These are phyloP conservation scores for Rhodotorula diobovata DNA, from an alignment of 768 basidiomycete genomes.

Conservation along the genomic window DNA sequence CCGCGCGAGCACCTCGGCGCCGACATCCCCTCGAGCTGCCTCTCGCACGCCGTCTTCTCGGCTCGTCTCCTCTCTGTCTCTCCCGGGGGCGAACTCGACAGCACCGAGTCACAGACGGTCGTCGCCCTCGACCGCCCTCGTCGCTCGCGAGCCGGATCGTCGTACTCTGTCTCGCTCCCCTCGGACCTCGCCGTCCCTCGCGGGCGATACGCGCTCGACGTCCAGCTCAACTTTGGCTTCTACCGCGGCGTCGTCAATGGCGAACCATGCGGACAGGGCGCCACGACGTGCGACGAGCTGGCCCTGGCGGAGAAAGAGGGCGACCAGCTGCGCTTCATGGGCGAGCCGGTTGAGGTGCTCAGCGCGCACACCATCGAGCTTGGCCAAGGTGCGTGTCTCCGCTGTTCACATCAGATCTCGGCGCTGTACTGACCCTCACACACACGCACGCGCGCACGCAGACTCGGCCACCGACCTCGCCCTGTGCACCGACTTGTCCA, in stretches of 20 bases:
- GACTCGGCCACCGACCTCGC: not conserved
- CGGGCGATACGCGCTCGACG: conserved; percentile 18
- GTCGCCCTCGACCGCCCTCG: not conserved
- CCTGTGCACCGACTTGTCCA: conserved; percentile 17
- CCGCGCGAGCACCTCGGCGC: not conserved
- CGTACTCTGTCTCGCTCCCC: conserved; percentile 8
- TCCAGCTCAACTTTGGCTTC: conserved; percentile 29
- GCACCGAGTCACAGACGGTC: not conserved
- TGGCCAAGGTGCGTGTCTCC: not conserved
- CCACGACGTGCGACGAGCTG: not conserved
- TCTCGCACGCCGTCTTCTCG: conserved; percentile 34
- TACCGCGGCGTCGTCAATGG: conserved; percentile 4
- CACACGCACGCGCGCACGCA: not conserved
- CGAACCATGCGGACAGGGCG: conserved; percentile 3
- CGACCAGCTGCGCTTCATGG: conserved; percentile 8
- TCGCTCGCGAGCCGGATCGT: not conserved
- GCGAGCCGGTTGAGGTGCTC: conserved; percentile 1
- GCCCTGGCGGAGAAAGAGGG: not conserved
- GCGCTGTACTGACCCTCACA: not conserved
- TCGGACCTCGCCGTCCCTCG: not conserved
- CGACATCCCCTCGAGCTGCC: conserved; percentile 1
- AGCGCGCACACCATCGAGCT: not conserved
- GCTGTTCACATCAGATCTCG: too few relatives aligned
- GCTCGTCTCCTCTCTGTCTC: conserved; percentile 18
- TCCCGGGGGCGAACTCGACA: not conserved